Conservation (phyloP, 129 eudicot genomes). For the Oenanthe sinensis region DNA sequence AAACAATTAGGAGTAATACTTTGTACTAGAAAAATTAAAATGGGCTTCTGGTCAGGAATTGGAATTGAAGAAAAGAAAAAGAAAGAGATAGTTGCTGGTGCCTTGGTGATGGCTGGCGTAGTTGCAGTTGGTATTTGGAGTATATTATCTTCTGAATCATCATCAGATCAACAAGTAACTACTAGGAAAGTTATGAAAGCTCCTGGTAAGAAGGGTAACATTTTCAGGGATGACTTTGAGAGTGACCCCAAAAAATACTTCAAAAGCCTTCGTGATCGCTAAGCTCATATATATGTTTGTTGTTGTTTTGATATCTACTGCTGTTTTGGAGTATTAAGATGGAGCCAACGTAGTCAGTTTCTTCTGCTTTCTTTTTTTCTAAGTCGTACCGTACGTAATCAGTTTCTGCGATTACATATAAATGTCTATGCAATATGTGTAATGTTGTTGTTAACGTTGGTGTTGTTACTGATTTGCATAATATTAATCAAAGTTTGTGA, state of each 20-base stretch:
- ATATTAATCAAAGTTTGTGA: no score
- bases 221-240: neutral
- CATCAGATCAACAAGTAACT: no score
- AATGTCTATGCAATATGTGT: no score
- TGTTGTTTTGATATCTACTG: neutral
- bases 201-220: neutral
- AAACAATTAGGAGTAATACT: no score
- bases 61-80: neutral
- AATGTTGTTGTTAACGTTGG: no score
- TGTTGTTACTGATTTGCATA: no score
- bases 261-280: neutral
- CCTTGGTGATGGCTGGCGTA: neutral
- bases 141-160: neutral
- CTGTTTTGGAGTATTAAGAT: neutral
- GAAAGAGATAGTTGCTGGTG: neutral
- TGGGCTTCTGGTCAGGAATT: no score
- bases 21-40: no score
- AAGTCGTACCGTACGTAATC: no score
- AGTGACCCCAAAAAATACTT: neutral
- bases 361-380: no score
- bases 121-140: neutral
- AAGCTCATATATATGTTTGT: neutral
- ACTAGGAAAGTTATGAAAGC: slow-evolving; percentile 1
- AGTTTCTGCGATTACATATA: no score
- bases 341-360: neutral